A percentile compares a stretch with the other conserved stretches of the same genome.
Conservation (phyloP, 2,329 filamentous ascomycete species). For the Paraconiothyrium sp. region DNA sequence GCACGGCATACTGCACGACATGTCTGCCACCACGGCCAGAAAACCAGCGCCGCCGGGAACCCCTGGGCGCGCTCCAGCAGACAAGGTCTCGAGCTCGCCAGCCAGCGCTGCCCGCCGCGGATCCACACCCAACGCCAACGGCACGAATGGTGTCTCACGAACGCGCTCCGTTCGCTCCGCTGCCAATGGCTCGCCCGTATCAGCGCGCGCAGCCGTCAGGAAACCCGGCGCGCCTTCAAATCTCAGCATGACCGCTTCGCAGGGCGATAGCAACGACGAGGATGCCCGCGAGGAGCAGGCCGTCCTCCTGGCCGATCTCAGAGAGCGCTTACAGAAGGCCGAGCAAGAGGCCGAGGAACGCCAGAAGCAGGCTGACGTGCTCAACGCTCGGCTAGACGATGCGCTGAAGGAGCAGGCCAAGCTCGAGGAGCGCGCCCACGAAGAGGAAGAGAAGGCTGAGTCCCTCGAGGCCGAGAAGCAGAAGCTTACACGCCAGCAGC, state of each 20-base stretch:
- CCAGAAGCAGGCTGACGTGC: slow-evolving; percentile 83
- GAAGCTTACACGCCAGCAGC: slow-evolving; percentile 81
- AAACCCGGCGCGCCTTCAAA: slow-evolving; percentile 47
- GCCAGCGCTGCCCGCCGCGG: slow-evolving; percentile 38
- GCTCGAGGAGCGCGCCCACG: slow-evolving; percentile 87
- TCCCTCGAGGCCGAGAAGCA: slow-evolving; percentile 83
- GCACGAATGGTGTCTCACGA: slow-evolving; percentile 40
- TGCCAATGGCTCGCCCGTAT: slow-evolving; percentile 47
- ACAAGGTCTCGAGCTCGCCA: slow-evolving; percentile 41
- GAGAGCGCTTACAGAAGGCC: slow-evolving; percentile 81
- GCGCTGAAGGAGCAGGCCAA: slow-evolving; percentile 82
- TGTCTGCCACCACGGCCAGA: slow-evolving; percentile 48
- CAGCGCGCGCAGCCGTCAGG: slow-evolving; percentile 50
- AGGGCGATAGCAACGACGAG: slow-evolving; percentile 57
- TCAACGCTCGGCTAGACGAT: slow-evolving; percentile 88
- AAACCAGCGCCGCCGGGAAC: slow-evolving; percentile 49
- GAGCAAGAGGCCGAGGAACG: slow-evolving; percentile 81
- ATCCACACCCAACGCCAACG: slow-evolving; percentile 39
- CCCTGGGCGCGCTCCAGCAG: slow-evolving; percentile 34
- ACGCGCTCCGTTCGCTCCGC: slow-evolving; percentile 44
- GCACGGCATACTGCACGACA: slow-evolving; percentile 26
- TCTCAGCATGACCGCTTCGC: slow-evolving; percentile 46
- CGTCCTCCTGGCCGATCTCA: slow-evolving; percentile 83
- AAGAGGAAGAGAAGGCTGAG: slow-evolving; percentile 85
- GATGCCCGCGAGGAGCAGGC: slow-evolving; percentile 82